Evolutionary conservation across 2,329 filamentous ascomycete genomes (phyloP).

Genomic region (Fusarium sp.): DNA sequence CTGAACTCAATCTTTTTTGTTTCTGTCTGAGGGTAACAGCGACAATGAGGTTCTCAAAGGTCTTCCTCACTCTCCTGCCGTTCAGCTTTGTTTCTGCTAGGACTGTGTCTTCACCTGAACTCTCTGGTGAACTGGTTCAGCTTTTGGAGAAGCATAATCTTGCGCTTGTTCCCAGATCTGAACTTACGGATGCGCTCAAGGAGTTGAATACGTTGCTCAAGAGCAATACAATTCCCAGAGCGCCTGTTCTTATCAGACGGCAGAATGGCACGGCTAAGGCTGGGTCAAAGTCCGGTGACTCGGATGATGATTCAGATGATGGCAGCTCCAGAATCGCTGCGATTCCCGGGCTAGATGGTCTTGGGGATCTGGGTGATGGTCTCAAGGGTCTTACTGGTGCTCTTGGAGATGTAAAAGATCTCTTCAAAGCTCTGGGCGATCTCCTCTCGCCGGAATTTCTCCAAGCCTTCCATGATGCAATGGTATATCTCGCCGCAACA

Average conservation of each 20-base stretch:
- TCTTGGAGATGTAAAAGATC: constrained; percentile 41
- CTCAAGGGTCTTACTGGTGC: constrained; percentile 43
- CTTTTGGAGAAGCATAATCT: constrained; percentile 57
- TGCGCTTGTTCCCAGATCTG: constrained; percentile 57
- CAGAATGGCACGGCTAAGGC: constrained; percentile 27
- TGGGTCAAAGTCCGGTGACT: constrained; percentile 4
- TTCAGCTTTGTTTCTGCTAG: constrained; percentile 47
- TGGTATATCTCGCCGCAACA: constrained; percentile 54
- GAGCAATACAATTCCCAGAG: constrained; percentile 36
- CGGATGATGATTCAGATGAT: constrained; percentile 5
- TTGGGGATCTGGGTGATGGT: constrained; percentile 24
- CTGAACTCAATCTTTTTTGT: background rate
- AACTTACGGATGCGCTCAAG: constrained; percentile 57
- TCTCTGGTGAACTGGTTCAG: constrained; percentile 52
- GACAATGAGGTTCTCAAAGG: constrained; percentile 53
- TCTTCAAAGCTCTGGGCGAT: constrained; percentile 45
- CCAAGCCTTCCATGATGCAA: constrained; percentile 54
- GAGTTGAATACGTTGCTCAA: constrained; percentile 56
- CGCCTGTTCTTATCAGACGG: constrained; percentile 20
- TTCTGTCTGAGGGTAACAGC: background rate
- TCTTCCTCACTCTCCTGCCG: constrained; percentile 51
- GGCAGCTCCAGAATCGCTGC: background rate
- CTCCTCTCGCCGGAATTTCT: constrained; percentile 55
- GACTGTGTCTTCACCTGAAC: constrained; percentile 47
- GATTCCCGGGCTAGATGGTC: constrained; percentile 36